A percentile compares a stretch with the other conserved stretches of the same genome.
phyloP scores from a whole-genome alignment of 208 protist species.

The Trypanosoma melophagium region DNA sequence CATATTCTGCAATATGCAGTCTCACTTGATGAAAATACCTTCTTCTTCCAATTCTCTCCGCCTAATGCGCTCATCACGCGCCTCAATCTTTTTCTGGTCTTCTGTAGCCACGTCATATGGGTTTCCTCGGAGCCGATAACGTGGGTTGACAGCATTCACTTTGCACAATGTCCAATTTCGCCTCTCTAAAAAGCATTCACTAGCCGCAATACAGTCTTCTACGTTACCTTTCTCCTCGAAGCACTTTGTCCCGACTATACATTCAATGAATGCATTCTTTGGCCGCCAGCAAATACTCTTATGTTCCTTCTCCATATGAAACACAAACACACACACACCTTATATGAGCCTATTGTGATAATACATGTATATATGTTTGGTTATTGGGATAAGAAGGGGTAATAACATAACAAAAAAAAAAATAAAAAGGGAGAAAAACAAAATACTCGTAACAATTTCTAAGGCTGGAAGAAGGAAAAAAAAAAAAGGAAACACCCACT shows the following conservation, averaged over 20 bases:
- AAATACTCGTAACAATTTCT: too few relatives aligned
- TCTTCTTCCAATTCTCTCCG: slow-evolving; percentile 83
- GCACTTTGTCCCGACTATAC: slow-evolving; percentile 82
- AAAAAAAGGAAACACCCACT: too few relatives aligned
- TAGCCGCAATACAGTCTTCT: slow-evolving; percentile 76
- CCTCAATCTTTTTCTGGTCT: slow-evolving; percentile 88
- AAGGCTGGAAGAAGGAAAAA: too few relatives aligned
- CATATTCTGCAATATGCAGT: background rate
- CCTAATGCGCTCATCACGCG: slow-evolving; percentile 76
- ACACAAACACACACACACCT: background rate
- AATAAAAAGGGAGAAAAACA: background rate
- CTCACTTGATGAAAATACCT: slow-evolving; percentile 56
- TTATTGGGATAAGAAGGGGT: background rate
- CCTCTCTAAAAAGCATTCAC: slow-evolving; percentile 83
- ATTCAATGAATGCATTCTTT: slow-evolving; percentile 87
- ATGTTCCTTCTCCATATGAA: slow-evolving; percentile 68
- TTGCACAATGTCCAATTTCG: slow-evolving; percentile 89
- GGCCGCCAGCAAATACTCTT: slow-evolving; percentile 88
- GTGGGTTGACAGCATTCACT: slow-evolving; percentile 86
- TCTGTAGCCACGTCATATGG: slow-evolving; percentile 87
- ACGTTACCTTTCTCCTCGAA: slow-evolving; percentile 80
- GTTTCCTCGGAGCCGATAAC: slow-evolving; percentile 83
- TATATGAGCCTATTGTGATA: background rate
- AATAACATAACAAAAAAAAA: background rate
- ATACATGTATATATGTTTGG: background rate